Conservation (phyloP, 805 yeast genomes). For the Kuraishia ogatae region DNA sequence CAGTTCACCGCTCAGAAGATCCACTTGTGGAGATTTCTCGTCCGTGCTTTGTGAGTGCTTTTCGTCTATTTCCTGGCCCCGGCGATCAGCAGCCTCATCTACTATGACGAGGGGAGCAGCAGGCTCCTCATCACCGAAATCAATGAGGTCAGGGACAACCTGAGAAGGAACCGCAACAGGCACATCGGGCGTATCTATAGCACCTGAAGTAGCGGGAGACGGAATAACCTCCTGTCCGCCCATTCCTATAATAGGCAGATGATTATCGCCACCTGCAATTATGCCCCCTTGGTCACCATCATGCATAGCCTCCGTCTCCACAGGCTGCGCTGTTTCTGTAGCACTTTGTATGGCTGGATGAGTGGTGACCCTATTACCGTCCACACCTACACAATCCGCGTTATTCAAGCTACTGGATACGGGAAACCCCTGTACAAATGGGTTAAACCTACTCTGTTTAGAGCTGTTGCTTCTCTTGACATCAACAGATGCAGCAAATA, state of each 20-base stretch:
- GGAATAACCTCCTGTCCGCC: too few species aligned
- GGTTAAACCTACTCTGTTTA: not conserved
- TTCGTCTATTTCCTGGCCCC: too few species aligned
- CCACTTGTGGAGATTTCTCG: not conserved
- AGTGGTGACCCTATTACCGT: too few species aligned
- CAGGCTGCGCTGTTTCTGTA: too few species aligned
- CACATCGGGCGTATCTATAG: not conserved
- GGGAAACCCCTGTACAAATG: not conserved
- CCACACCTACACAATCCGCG: too few species aligned
- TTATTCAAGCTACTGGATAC: not conserved
- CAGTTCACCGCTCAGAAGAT: not conserved
- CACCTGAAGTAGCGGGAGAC: not conserved
- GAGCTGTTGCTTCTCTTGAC: not conserved
- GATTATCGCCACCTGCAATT: too few species aligned
- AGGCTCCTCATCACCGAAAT: slow-evolving; percentile 3
- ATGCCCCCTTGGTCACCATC: too few species aligned
- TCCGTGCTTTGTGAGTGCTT: not conserved
- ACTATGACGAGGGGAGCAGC: not conserved
- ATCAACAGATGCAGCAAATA: not conserved
- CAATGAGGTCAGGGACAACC: slow-evolving; percentile 3
- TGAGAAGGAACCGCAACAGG: not conserved
- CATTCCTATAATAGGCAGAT: too few species aligned
- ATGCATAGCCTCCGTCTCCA: too few species aligned
- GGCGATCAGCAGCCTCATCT: too few species aligned
- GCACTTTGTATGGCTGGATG: too few species aligned